These are phyloP conservation scores for Alternaria sp. DNA, from an alignment of 2,329 filamentous ascomycete genomes.

Conservation along the genomic window DNA sequence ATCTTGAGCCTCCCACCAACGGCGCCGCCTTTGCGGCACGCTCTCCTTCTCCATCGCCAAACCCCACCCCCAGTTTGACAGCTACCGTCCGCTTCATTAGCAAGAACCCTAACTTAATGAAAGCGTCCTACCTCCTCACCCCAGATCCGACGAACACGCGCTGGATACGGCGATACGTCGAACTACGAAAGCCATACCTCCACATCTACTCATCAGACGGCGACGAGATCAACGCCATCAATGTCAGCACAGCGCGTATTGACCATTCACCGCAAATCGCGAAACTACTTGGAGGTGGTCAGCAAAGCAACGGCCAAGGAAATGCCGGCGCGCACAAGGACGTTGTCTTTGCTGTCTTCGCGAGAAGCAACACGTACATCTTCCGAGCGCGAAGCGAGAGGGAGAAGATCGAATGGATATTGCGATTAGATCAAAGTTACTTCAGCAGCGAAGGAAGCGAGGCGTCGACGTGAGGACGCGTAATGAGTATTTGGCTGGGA, in stretches of 20 bases:
- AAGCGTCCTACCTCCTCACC: conserved; percentile 85
- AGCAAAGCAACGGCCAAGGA: conserved; percentile 12
- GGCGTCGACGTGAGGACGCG: neutral
- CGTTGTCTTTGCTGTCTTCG: conserved; percentile 88
- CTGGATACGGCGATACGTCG: conserved; percentile 93
- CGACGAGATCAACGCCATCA: conserved; percentile 89
- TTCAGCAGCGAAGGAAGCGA: conserved; percentile 48
- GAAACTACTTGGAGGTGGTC: conserved; percentile 66
- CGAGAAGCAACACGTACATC: conserved; percentile 91
- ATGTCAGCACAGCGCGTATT: conserved; percentile 85
- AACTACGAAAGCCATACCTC: conserved; percentile 88
- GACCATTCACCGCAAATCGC: conserved; percentile 91
- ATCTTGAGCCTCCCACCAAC: conserved; percentile 71
- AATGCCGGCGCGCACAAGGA: conserved; percentile 55
- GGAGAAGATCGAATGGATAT: conserved; percentile 97
- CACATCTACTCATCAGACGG: conserved; percentile 88
- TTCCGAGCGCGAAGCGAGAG: conserved; percentile 88
- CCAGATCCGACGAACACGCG: conserved; percentile 80
- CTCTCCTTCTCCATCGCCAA: conserved; percentile 46
- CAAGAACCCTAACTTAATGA: conserved; percentile 76
- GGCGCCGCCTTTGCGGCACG: conserved; percentile 57
- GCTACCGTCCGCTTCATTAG: conserved; percentile 78
- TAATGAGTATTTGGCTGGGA: neutral
- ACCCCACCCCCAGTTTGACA: conserved; percentile 67
- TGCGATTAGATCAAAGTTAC: conserved; percentile 87